Percentiles rank a stretch among this genome's conserved stretches.
Conservation (phyloP, 2,329 filamentous ascomycete genomes). For the Sordariomycetes sp. region DNA sequence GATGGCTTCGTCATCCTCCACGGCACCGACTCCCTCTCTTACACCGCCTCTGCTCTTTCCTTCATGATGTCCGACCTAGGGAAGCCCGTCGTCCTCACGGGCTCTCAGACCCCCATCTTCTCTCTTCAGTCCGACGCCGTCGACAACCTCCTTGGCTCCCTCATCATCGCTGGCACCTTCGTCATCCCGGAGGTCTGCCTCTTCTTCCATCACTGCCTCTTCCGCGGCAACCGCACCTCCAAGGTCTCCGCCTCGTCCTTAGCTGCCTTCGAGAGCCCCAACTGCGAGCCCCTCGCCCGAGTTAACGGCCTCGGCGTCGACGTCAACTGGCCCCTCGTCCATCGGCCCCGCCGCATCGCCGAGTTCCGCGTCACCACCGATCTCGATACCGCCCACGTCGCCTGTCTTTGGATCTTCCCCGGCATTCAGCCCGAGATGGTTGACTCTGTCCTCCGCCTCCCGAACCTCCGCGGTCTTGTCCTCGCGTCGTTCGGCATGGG, state of each 20-base stretch:
- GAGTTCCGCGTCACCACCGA: slow-evolving; percentile 65
- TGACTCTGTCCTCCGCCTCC: slow-evolving; percentile 66
- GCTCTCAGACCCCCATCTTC: slow-evolving; percentile 76
- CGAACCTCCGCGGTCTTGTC: slow-evolving; percentile 70
- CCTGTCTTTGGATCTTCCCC: slow-evolving; percentile 81
- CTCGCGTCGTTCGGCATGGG: slow-evolving; percentile 91
- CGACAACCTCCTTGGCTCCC: slow-evolving; percentile 77
- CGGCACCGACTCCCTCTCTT: slow-evolving; percentile 81
- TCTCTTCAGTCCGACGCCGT: slow-evolving; percentile 84
- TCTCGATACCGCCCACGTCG: slow-evolving; percentile 79
- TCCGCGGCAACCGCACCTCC: slow-evolving; percentile 77
- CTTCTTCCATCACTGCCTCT: slow-evolving; percentile 87
- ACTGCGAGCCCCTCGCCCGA: slow-evolving; percentile 68
- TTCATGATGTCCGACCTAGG: slow-evolving; percentile 90
- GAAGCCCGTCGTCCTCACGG: slow-evolving; percentile 83
- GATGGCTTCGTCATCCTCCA: slow-evolving; percentile 88
- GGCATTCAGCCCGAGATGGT: slow-evolving; percentile 93
- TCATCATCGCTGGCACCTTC: slow-evolving; percentile 86
- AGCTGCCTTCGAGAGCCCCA: slow-evolving; percentile 82
- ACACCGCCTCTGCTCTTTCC: slow-evolving; percentile 80
- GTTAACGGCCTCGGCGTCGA: slow-evolving; percentile 73
- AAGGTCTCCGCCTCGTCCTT: slow-evolving; percentile 84
- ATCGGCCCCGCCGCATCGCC: slow-evolving; percentile 62
- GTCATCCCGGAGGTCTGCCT: slow-evolving; percentile 88
- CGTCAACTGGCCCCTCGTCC: slow-evolving; percentile 69